Percentiles rank a stretch among this genome's conserved stretches.
Conservation (phyloP, 768 basidiomycete species). For the Boletus sp. region DNA sequence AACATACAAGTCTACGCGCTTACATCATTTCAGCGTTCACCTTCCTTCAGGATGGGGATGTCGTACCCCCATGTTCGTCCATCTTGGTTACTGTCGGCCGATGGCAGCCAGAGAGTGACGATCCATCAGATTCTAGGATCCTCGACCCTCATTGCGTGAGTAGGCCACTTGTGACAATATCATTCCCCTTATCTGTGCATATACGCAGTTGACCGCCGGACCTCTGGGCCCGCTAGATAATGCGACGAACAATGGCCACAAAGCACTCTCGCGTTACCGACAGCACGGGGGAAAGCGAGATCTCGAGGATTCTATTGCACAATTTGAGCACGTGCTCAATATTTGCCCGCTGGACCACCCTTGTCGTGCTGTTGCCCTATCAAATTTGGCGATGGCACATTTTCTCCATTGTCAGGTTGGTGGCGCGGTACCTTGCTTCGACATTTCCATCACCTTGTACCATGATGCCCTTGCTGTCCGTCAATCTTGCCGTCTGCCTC, state of each 20-base stretch:
- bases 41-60: background rate
- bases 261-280: background rate
- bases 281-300: background rate
- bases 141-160: background rate
- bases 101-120: background rate
- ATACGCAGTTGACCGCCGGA: background rate
- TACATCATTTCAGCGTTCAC: background rate
- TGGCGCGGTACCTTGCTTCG: background rate
- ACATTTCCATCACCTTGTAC: background rate
- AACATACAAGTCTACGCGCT: background rate
- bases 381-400: slow-evolving; percentile 4
- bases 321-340: background rate
- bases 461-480: no score
- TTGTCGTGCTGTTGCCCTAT: slow-evolving; percentile 1
- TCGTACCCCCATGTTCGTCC: background rate
- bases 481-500: no score
- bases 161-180: background rate
- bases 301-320: background rate
- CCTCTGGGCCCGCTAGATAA: background rate
- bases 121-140: background rate
- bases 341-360: slow-evolving; percentile 6
- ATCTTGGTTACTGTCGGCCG: no score
- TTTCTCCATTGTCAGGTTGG: background rate
- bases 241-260: background rate
- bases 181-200: background rate